Evolutionary conservation across 2,329 filamentous ascomycete genomes (phyloP).

Genomic region (Colletotrichum lentis): DNA sequence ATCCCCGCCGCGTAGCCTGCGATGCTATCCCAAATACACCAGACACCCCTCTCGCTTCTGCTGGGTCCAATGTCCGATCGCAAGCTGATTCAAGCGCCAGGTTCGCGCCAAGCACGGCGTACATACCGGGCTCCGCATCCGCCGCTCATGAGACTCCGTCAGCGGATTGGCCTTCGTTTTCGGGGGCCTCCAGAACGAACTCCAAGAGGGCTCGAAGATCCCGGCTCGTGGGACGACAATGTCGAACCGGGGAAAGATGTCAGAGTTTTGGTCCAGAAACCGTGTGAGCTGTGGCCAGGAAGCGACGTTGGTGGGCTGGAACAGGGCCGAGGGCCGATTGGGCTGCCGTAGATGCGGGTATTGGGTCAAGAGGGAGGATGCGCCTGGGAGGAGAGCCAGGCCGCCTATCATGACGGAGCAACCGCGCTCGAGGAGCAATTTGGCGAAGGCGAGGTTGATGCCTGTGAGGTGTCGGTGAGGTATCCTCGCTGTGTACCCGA

Average conservation of each 20-base stretch:
- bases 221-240: conserved; percentile 51
- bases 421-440: conserved; percentile 46
- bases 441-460: conserved; percentile 50
- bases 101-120: conserved; percentile 50
- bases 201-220: conserved; percentile 49
- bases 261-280: conserved; percentile 46
- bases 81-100: conserved; percentile 50
- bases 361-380: conserved; percentile 45
- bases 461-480: conserved; percentile 40
- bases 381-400: conserved; percentile 47
- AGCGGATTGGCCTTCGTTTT: conserved; percentile 44
- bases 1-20: conserved; percentile 45
- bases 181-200: conserved; percentile 50
- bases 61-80: conserved; percentile 50
- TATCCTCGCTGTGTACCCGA: conserved; percentile 37
- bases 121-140: conserved; percentile 46
- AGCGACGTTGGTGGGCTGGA: conserved; percentile 49
- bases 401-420: conserved; percentile 52
- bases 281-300: conserved; percentile 48
- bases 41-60: conserved; percentile 44
- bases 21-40: conserved; percentile 48
- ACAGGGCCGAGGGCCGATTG: conserved; percentile 44
- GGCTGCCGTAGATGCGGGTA: conserved; percentile 42
- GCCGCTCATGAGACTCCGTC: conserved; percentile 43
- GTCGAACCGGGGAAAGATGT: conserved; percentile 46